Evolutionary conservation across 2,329 filamentous ascomycete species (phyloP).

Genomic region (Aspergillus pseudoterreus): DNA sequence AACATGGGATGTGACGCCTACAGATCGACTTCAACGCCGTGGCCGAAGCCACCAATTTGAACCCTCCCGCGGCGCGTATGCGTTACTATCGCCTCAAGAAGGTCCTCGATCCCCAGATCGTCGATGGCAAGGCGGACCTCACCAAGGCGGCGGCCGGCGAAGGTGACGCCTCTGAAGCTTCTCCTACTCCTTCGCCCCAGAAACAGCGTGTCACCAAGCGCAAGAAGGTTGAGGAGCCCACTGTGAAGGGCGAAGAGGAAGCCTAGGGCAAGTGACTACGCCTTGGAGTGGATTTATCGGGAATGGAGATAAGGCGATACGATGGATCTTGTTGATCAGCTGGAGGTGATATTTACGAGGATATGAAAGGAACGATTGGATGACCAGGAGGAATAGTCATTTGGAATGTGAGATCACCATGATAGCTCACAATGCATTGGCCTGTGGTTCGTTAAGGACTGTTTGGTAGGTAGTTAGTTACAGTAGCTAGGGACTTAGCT

Average conservation of each 20-base stretch:
- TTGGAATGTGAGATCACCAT: background rate
- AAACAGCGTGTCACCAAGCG: conserved; percentile 3
- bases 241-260: background rate
- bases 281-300: no score
- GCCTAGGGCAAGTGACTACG: no score
- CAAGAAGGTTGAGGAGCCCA: conserved; percentile 6
- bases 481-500: background rate
- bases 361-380: background rate
- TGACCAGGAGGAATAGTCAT: no score
- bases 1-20: background rate
- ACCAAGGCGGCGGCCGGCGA: conserved; percentile 1
- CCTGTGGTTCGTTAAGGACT: background rate
- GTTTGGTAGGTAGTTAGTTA: background rate
- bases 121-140: conserved; percentile 7
- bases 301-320: no score
- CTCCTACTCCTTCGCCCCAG: background rate
- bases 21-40: conserved; percentile 39
- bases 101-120: conserved; percentile 4
- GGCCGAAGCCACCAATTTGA: conserved; percentile 11
- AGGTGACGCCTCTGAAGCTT: background rate
- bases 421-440: background rate
- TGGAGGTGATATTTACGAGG: background rate
- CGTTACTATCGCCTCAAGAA: conserved; percentile 15
- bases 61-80: conserved; percentile 13
- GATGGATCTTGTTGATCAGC: background rate